These are phyloP conservation scores for Papilionanthe hybrid DNA, from an alignment of 116 monocot species.

Conservation along the genomic window DNA sequence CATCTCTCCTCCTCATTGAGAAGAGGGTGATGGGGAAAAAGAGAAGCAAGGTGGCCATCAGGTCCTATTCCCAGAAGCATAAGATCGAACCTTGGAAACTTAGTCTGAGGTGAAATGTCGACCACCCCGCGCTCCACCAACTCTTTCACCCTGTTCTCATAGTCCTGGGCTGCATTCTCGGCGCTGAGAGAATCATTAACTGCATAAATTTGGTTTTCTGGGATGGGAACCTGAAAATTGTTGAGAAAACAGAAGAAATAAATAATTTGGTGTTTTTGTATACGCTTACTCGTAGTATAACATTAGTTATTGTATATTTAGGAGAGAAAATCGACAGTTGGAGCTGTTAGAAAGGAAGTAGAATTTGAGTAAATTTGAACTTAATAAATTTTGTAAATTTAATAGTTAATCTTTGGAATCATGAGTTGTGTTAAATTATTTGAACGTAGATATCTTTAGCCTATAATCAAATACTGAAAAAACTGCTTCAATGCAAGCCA, in stretches of 20 bases:
- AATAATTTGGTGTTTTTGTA: neutral
- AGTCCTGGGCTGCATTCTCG: slow-evolving; percentile 78
- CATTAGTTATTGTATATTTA: neutral
- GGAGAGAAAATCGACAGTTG: too few relatives aligned
- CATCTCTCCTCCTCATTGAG: slow-evolving; percentile 46
- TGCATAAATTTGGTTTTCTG: slow-evolving; percentile 65
- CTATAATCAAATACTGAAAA: neutral
- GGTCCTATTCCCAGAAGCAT: slow-evolving; percentile 94
- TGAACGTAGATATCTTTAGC: neutral
- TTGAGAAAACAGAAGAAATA: neutral
- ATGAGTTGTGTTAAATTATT: neutral
- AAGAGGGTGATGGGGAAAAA: slow-evolving; percentile 77
- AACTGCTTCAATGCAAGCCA: neutral
- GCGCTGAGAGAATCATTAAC: slow-evolving; percentile 73
- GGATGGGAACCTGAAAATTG: slow-evolving; percentile 63
- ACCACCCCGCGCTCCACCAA: slow-evolving; percentile 41
- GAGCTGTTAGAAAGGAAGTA: neutral
- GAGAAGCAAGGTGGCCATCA: slow-evolving; percentile 93
- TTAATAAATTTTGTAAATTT: neutral
- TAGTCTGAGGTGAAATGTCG: slow-evolving; percentile 26
- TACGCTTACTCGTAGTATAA: neutral
- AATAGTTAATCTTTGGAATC: neutral
- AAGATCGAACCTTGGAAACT: slow-evolving; percentile 76
- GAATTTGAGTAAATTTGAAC: neutral
- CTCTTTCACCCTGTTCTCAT: slow-evolving; percentile 55